Base-by-base conservation (phyloP, 2,329 filamentous ascomycete genomes). In the Monilinia polystroma region DNA sequence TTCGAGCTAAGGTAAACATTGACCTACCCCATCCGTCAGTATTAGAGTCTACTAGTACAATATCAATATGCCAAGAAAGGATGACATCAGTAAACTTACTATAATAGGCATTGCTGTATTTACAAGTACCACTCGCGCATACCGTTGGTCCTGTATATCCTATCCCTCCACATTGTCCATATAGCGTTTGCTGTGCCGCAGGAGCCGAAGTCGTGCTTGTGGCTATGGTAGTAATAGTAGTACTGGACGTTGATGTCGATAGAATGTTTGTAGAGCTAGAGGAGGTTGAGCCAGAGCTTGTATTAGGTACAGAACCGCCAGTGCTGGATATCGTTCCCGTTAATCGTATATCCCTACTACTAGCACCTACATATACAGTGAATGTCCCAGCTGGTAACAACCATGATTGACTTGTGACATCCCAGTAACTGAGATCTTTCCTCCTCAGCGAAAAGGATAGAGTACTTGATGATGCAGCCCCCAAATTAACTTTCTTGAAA, bases 151-250 rank as follows among this genome's bases (percentile, higher is more conserved):
- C 72, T n/a, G 57, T 66, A 66, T 68, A 72, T 11, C 68, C 68
- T 6, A 14, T 66, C 38, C 72, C 72, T 10, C 68, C 72, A 59
- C 72, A 73, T 10, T 72, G 72, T 16, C 63, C 71, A 57, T 72
- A 73, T 0, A 72, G 43, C 0, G 70, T n/a, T 43, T 63, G 49
- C 2, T 51, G 64, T 5, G 59, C 43, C 12, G 45, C 60, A 16
- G 18, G 1, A 32, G 53, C 60, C 20, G 52, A 49, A n/a, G 47
- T 58, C 0, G 66, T 59, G 3, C 8, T 49, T 5, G 49, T 23
- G 20, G 38, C 52, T 0, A 43, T 26, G 4, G 35, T 43, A 5
- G 23, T 35, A 6, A 1, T 26, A 47, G 45, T 8, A n/a, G 18
- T 47, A 8, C 6, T 47, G 20, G 45, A 47, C 18, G 45, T 47